Conservation (phyloP, 2,329 filamentous ascomycete species). For the Aspergillus hortae region DNA sequence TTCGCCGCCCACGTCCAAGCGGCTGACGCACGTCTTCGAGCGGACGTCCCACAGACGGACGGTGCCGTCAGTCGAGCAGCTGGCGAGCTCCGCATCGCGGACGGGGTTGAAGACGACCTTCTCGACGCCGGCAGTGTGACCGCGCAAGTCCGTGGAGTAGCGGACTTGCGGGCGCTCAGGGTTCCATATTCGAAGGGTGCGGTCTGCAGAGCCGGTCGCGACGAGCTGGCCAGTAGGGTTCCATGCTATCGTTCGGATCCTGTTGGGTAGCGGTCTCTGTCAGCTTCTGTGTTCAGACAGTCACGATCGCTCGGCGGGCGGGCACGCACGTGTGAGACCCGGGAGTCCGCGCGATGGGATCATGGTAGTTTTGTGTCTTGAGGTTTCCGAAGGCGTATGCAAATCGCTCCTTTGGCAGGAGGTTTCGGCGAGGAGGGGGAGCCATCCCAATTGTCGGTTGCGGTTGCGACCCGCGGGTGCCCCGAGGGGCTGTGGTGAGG, state of each 20-base stretch:
- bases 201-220: slow-evolving; percentile 84
- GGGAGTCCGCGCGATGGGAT: slow-evolving; percentile 54
- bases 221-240: slow-evolving; percentile 80
- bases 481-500: slow-evolving; percentile 19
- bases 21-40: slow-evolving; percentile 46
- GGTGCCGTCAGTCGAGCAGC: slow-evolving; percentile 48
- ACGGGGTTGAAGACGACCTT: slow-evolving; percentile 49
- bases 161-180: slow-evolving; percentile 45
- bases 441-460: slow-evolving; percentile 30
- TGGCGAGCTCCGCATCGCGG: slow-evolving; percentile 48
- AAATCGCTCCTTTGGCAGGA: slow-evolving; percentile 64
- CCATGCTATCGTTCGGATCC: slow-evolving; percentile 80
- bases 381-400: slow-evolving; percentile 62
- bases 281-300: background rate
- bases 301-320: background rate
- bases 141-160: slow-evolving; percentile 48
- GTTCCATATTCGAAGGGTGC: slow-evolving; percentile 91
- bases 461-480: slow-evolving; percentile 12
- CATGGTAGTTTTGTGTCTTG: slow-evolving; percentile 69
- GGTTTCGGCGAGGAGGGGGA: slow-evolving; percentile 36
- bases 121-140: slow-evolving; percentile 46
- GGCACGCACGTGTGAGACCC: slow-evolving; percentile 55
- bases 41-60: slow-evolving; percentile 51
- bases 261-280: slow-evolving; percentile 29
- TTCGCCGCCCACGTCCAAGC: slow-evolving; percentile 48